Conservation (phyloP, 306 rosid genomes). For the Adenanthera pavonina region DNA sequence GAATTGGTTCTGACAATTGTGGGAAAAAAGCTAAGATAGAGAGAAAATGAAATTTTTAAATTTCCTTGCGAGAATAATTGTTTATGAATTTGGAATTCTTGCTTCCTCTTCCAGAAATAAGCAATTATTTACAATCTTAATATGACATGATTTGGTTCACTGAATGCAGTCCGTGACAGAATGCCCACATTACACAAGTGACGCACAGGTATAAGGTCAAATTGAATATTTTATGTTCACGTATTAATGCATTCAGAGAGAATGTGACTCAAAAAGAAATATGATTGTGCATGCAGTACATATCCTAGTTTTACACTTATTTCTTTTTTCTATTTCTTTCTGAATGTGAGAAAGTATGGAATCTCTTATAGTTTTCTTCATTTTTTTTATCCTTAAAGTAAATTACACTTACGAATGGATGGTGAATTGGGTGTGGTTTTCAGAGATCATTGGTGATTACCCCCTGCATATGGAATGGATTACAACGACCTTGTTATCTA, state of each 20-base stretch:
- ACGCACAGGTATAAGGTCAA: conserved; percentile 38
- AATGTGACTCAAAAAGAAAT: too few relatives aligned
- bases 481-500: conserved; percentile 48
- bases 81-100: neutral
- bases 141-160: conserved; percentile 23
- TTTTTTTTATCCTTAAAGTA: neutral
- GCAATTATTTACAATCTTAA: neutral
- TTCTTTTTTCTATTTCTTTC: too few relatives aligned
- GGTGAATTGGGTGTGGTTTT: conserved; percentile 9
- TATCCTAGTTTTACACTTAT: too few relatives aligned
- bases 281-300: too few relatives aligned
- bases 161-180: conserved; percentile 39
- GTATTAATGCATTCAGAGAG: too few relatives aligned
- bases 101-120: neutral
- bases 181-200: conserved; percentile 43
- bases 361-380: neutral
- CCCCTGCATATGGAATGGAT: conserved; percentile 50
- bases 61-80: neutral
- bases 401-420: too few relatives aligned
- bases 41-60: neutral
- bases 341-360: too few relatives aligned
- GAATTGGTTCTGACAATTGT: neutral
- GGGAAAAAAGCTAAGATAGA: neutral
- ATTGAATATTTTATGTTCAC: too few relatives aligned
- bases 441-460: conserved; percentile 41